These are phyloP conservation scores for Diutina sp. DNA, from an alignment of 1,139 yeast genomes.

Conservation along the genomic window DNA sequence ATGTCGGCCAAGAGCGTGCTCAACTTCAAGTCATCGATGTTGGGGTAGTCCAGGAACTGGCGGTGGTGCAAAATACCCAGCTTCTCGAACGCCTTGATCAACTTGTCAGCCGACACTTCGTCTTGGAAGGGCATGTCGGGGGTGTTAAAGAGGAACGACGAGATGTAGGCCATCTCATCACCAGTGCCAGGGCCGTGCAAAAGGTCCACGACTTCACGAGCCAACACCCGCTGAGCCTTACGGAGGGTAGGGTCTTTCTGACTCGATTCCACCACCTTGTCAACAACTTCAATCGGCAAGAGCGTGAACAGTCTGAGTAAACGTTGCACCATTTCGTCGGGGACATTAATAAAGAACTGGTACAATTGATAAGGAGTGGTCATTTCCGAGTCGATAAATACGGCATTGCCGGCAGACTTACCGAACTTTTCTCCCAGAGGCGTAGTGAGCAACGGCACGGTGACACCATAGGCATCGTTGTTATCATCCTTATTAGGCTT, in stretches of 20 bases:
- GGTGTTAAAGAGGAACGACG: conserved; percentile 54
- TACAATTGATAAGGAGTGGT: conserved; percentile 77
- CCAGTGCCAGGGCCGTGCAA: conserved; percentile 79
- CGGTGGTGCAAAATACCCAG: conserved; percentile 47
- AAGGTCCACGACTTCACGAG: conserved; percentile 75
- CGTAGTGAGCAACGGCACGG: conserved; percentile 84
- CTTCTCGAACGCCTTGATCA: conserved; percentile 44
- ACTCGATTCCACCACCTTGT: conserved; percentile 37
- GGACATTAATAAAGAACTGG: conserved; percentile 72
- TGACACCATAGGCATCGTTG: conserved; percentile 51
- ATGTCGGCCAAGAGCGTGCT: conserved; percentile 25
- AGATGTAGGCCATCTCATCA: conserved; percentile 46
- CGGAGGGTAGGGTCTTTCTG: conserved; percentile 45
- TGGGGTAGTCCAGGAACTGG: conserved; percentile 17
- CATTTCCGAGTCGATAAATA: conserved; percentile 61
- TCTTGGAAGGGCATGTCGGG: conserved; percentile 38
- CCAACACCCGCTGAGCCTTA: conserved; percentile 63
- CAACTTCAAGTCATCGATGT: conserved; percentile 24
- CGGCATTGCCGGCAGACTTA: conserved; percentile 93
- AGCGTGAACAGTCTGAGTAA: conserved; percentile 71
- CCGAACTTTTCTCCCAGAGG: conserved; percentile 92
- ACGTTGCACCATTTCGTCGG: conserved; percentile 63
- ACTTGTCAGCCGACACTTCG: conserved; percentile 34
- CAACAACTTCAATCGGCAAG: conserved; percentile 51
- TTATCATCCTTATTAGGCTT: conserved; percentile 9